phyloP scores from a whole-genome alignment of 352 stramenopile genomes.

The Globisporangium spiculum region DNA sequence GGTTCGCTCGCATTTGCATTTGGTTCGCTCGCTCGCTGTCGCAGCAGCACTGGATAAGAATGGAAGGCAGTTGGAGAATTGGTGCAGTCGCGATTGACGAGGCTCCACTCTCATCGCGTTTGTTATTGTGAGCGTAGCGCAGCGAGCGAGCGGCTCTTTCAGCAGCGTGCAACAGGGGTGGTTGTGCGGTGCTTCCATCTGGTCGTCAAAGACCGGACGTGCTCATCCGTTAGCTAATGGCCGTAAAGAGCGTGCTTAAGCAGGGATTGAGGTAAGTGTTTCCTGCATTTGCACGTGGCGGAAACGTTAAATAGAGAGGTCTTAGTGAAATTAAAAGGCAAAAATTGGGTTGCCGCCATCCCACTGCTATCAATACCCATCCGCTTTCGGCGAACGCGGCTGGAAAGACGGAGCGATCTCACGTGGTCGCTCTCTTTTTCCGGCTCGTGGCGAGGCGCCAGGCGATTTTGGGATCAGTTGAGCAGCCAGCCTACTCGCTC shows the following conservation, averaged over 20 bases:
- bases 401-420: slow-evolving; percentile 15
- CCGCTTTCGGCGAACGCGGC: slow-evolving; percentile 16
- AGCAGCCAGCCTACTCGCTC: neutral
- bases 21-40: neutral
- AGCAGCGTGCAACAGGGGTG: neutral
- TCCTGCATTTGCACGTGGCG: no score
- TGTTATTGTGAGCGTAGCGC: neutral
- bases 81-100: slow-evolving; percentile 8
- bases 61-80: slow-evolving; percentile 9
- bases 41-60: slow-evolving; percentile 4
- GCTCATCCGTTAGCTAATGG: slow-evolving; percentile 10
- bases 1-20: neutral
- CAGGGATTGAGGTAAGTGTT: no score
- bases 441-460: slow-evolving; percentile 8
- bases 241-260: neutral
- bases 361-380: slow-evolving; percentile 16
- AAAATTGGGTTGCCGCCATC: neutral
- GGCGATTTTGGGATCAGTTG: neutral
- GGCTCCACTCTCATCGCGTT: neutral
- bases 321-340: no score
- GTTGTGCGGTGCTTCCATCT: slow-evolving; percentile 6
- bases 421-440: slow-evolving; percentile 1
- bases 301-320: no score
- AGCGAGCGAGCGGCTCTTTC: neutral
- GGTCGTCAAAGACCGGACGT: slow-evolving; percentile 5